These are phyloP conservation scores for Aspergillus heteromorphus DNA, from an alignment of 495 filamentous ascomycete species.

Conservation along the genomic window DNA sequence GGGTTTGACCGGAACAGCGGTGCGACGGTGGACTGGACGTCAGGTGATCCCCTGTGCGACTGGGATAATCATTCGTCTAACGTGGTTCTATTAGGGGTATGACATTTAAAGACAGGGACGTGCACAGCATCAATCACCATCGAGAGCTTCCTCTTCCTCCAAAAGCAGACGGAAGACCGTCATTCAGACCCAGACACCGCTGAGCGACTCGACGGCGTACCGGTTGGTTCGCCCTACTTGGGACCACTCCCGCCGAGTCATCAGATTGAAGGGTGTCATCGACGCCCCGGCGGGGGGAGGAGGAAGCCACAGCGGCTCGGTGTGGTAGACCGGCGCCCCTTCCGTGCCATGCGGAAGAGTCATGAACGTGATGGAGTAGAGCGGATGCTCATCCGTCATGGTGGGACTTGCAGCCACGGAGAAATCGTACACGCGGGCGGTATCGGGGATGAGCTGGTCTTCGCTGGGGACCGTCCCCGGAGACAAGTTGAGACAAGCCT, in stretches of 20 bases:
- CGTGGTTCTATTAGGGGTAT: too few relatives aligned
- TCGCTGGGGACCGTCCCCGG: background rate
- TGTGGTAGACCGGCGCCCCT: constrained; percentile 2
- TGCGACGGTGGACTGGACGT: too few relatives aligned
- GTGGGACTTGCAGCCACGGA: background rate
- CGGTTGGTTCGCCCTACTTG: background rate
- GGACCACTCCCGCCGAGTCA: background rate
- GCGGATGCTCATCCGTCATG: background rate
- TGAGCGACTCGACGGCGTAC: background rate
- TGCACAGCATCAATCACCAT: too few relatives aligned
- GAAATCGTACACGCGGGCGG: constrained; percentile 16
- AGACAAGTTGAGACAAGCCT: background rate
- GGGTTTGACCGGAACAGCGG: too few relatives aligned
- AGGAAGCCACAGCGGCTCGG: constrained; percentile 2
- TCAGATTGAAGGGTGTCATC: background rate
- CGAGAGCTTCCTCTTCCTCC: too few relatives aligned
- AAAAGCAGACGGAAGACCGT: too few relatives aligned
- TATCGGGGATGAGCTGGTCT: constrained; percentile 8
- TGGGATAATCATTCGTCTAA: too few relatives aligned
- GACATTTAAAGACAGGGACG: too few relatives aligned
- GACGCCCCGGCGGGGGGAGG: background rate
- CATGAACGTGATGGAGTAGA: constrained; percentile 8
- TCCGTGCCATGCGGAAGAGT: constrained; percentile 8
- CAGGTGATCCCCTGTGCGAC: too few relatives aligned
- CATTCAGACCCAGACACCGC: background rate